Percentiles rank a stretch among this genome's conserved stretches.
These are phyloP conservation scores for Penicillium sp. DNA, from an alignment of 2,329 filamentous ascomycete genomes.

Conservation along the genomic window DNA sequence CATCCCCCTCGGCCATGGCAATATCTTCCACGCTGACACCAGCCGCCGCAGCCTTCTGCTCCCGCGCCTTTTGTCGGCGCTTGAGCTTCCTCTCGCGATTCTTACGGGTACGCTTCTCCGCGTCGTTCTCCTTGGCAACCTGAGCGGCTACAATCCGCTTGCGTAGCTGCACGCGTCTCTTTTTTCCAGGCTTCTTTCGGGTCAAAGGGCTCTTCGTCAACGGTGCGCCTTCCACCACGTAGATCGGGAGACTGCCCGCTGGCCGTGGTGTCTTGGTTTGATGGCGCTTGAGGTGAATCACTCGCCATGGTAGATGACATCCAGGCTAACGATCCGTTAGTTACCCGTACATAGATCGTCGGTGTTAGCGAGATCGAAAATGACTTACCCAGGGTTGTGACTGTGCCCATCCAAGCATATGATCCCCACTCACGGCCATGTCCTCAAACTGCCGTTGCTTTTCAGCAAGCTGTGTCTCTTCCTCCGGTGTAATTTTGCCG, in stretches of 20 bases:
- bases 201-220: constrained; percentile 30
- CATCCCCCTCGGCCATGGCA: constrained; percentile 18
- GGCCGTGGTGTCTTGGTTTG: constrained; percentile 31
- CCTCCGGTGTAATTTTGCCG: constrained; percentile 2
- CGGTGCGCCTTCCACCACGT: constrained; percentile 21
- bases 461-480: constrained; percentile 10
- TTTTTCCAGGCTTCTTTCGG: constrained; percentile 46
- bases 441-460: constrained; percentile 37
- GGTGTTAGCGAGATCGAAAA: background rate
- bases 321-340: constrained; percentile 33
- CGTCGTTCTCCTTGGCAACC: constrained; percentile 35
- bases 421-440: constrained; percentile 37
- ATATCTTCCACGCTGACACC: constrained; percentile 16
- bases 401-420: constrained; percentile 33
- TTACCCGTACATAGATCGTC: background rate
- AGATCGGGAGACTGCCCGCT: constrained; percentile 25
- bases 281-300: constrained; percentile 38
- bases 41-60: constrained; percentile 35
- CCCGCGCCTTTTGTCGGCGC: constrained; percentile 39
- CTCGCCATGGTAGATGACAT: constrained; percentile 44
- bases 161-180: constrained; percentile 43
- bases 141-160: constrained; percentile 33
- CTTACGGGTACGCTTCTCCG: constrained; percentile 42
- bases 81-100: constrained; percentile 43
- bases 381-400: constrained; percentile 36